Conservation (phyloP, 345 rosid genomes). For the Raphanus sativus region DNA sequence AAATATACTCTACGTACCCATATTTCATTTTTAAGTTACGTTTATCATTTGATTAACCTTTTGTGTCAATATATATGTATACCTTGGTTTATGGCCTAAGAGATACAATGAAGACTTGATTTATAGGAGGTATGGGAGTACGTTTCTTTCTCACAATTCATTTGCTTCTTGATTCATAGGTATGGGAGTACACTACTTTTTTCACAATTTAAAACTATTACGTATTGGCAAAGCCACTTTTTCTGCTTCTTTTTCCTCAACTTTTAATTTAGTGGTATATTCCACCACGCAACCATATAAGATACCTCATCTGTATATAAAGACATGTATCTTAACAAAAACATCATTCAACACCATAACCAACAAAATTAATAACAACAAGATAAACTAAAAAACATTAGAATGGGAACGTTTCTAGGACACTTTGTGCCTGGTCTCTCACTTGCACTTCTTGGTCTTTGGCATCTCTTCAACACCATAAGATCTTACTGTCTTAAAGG, state of each 20-base stretch:
- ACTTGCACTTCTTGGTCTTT: conserved; percentile 68
- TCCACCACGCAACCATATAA: conserved; percentile 27
- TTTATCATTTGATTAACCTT: background rate
- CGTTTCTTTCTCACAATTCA: background rate
- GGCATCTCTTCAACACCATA: conserved; percentile 73
- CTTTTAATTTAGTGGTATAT: conserved; percentile 21
- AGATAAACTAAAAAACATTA: conserved; percentile 6
- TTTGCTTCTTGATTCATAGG: background rate
- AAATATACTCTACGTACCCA: background rate
- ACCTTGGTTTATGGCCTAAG: background rate
- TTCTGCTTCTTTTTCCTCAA: conserved; percentile 15
- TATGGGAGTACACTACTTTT: background rate
- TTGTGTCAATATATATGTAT: background rate
- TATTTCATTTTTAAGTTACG: background rate
- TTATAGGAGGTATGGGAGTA: background rate
- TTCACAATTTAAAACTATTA: conserved; percentile 15
- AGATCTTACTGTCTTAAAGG: conserved; percentile 63
- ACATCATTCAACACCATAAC: conserved; percentile 9
- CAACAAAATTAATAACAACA: background rate
- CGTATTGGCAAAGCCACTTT: conserved; percentile 25
- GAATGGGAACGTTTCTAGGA: conserved; percentile 71
- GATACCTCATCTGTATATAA: conserved; percentile 3
- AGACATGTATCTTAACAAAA: background rate
- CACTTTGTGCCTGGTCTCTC: conserved; percentile 74
- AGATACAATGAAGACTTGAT: background rate